phyloP scores from a whole-genome alignment of 352 stramenopile genomes.

The Phytopythium aichiense region DNA sequence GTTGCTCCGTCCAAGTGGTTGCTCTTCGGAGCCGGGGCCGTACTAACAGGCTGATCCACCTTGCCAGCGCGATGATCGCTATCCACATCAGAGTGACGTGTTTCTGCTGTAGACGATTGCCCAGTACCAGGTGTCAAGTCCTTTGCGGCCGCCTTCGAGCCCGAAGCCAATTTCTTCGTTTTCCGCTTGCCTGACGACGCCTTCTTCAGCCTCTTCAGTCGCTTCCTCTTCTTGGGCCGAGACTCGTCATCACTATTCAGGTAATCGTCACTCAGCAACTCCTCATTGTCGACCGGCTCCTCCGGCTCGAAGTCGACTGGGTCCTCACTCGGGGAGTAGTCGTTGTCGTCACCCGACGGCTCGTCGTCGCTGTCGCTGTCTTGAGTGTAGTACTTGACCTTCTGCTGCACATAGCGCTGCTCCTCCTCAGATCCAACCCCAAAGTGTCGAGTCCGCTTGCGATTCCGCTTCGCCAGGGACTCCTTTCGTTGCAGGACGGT shows the following conservation, averaged over 20 bases:
- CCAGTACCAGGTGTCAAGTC: slow-evolving; percentile 6
- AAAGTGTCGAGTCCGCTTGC: slow-evolving; percentile 28
- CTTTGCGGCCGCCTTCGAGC: slow-evolving; percentile 11
- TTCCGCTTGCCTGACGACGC: slow-evolving; percentile 14
- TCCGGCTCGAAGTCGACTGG: slow-evolving; percentile 26
- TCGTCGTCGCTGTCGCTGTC: slow-evolving; percentile 30
- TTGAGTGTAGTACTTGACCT: slow-evolving; percentile 36
- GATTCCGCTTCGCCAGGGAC: slow-evolving; percentile 35
- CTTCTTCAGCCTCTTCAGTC: slow-evolving; percentile 22
- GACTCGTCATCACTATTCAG: slow-evolving; percentile 28
- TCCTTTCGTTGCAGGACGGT: slow-evolving; percentile 59
- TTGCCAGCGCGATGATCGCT: neutral
- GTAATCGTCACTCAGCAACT: slow-evolving; percentile 49
- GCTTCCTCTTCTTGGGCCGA: slow-evolving; percentile 13
- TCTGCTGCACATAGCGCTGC: slow-evolving; percentile 22
- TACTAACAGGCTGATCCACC: neutral
- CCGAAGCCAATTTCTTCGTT: slow-evolving; percentile 15
- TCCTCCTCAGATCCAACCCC: slow-evolving; percentile 40
- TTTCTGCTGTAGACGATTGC: neutral
- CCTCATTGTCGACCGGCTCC: slow-evolving; percentile 24
- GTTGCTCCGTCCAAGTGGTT: neutral
- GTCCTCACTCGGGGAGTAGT: slow-evolving; percentile 41
- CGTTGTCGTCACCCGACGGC: slow-evolving; percentile 22
- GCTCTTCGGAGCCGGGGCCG: neutral
- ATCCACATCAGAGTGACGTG: neutral